phyloP scores from a whole-genome alignment of 768 basidiomycete genomes.

The Rhizopogon sp. region DNA sequence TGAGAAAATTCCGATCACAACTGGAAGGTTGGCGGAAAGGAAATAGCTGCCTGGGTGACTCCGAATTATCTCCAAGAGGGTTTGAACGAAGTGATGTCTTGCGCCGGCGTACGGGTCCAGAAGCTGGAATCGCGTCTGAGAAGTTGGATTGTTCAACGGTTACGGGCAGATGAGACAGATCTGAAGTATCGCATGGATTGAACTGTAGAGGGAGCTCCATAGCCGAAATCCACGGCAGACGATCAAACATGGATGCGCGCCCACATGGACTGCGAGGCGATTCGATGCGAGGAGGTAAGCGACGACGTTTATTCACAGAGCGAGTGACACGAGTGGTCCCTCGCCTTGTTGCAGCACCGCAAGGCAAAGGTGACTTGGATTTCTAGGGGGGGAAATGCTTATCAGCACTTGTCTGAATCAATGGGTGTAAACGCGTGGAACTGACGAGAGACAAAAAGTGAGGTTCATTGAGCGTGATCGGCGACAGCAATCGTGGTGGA shows the following conservation, averaged over 20 bases:
- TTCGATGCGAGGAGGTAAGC: constrained; percentile 37
- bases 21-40: constrained; percentile 27
- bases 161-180: constrained; percentile 53
- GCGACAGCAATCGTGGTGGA: constrained; percentile 33
- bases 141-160: constrained; percentile 16
- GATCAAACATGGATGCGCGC: constrained; percentile 44
- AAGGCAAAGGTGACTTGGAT: constrained; percentile 34
- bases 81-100: constrained; percentile 49
- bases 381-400: constrained; percentile 20
- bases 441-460: constrained; percentile 16
- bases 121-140: constrained; percentile 21
- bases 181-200: constrained; percentile 53
- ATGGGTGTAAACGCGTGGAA: background rate
- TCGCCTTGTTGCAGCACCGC: constrained; percentile 32
- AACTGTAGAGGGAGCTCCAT: constrained; percentile 43
- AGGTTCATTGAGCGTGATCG: constrained; percentile 30
- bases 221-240: constrained; percentile 63
- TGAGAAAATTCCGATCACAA: constrained; percentile 16
- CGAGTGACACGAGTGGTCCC: constrained; percentile 31
- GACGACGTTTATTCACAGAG: constrained; percentile 33
- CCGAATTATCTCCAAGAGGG: constrained; percentile 33
- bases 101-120: constrained; percentile 55
- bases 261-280: constrained; percentile 31
- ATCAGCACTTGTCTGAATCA: background rate
- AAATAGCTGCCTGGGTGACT: constrained; percentile 10